Conservation (phyloP, 2,329 filamentous ascomycete species). For the Cladophialophora psammophila region DNA sequence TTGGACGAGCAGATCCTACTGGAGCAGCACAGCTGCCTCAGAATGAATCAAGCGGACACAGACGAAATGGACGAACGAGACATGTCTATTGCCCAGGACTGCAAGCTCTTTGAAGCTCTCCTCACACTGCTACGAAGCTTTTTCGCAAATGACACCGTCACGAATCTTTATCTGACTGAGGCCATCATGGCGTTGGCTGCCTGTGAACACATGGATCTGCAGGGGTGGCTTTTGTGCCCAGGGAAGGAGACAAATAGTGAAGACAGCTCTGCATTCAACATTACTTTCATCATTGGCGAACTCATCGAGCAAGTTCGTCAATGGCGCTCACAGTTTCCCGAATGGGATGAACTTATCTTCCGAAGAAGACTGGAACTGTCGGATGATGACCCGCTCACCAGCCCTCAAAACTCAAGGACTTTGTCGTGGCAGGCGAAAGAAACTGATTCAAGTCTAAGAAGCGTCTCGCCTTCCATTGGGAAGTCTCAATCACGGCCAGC, state of each 20-base stretch:
- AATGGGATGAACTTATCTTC: slow-evolving; percentile 75
- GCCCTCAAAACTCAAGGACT: neutral
- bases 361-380: slow-evolving; percentile 66
- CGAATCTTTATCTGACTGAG: slow-evolving; percentile 87
- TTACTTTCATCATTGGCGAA: slow-evolving; percentile 65
- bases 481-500: slow-evolving; percentile 23
- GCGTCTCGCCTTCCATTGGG: slow-evolving; percentile 19
- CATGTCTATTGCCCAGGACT: slow-evolving; percentile 34
- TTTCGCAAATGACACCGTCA: slow-evolving; percentile 88
- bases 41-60: slow-evolving; percentile 49
- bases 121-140: slow-evolving; percentile 75
- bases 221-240: slow-evolving; percentile 80
- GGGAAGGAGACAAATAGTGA: slow-evolving; percentile 48
- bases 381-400: slow-evolving; percentile 25
- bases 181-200: slow-evolving; percentile 80
- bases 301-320: slow-evolving; percentile 68
- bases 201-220: slow-evolving; percentile 83
- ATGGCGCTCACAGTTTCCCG: slow-evolving; percentile 70
- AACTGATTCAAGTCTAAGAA: neutral
- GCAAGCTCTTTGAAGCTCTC: slow-evolving; percentile 58
- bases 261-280: slow-evolving; percentile 42
- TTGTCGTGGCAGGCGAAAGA: slow-evolving; percentile 6
- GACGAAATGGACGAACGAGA: slow-evolving; percentile 56
- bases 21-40: slow-evolving; percentile 40
- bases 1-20: slow-evolving; percentile 44